Base-by-base conservation (phyloP, 2,329 filamentous ascomycete genomes). In the Aspergillus sclerotialis region DNA sequence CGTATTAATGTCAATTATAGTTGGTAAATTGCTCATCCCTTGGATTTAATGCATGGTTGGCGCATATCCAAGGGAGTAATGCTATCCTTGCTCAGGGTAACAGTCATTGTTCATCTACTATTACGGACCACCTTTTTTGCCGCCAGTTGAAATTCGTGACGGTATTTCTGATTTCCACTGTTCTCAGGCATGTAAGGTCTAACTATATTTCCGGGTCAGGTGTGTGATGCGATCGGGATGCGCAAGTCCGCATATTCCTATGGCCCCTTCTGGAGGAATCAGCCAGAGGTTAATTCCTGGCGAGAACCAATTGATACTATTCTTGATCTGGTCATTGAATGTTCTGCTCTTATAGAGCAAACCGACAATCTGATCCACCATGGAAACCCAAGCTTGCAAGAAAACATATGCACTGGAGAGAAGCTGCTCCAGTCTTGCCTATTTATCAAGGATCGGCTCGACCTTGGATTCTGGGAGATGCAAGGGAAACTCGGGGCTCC, bases 141-240 rank as follows among this genome's bases (percentile, higher is more conserved):
- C 43, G 45, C 16, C 45, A 51, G 29, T 30, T 50, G 14, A 45
- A 46, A 37, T 49, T 41, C 25, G 45, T 48, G 19, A 45, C 39
- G 27, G 45, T 45, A 16, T 34, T 38, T 37, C 14, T 33, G 25
- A 8, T 15, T 25, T 9, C n/a, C 12, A 24, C 14, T 16, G 6
- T 12, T 11, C 13, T 21, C 13, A 11, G 12, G 17, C n/a, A n/a
- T 21, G n/a, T 12, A 18, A 21, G 7, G 15, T 12, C 29, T 31
- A 12, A 31, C 11, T 5, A 18, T 23, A 16, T 16, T 28, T n/a
- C n/a, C n/a, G n/a, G n/a, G n/a, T n/a, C n/a, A 47, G 42, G 17
- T 47, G 23, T 43, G 42, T 30, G 38, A 48, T 33, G 40, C 45
- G 7, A 36, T 43, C 27, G 42, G 42, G 27, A 45, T 37, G 19